A percentile compares a stretch with the other conserved stretches of the same genome.
phyloP scores from a whole-genome alignment of 1,139 yeast species.

The Hyphopichia wangnamkhiaoensis region DNA sequence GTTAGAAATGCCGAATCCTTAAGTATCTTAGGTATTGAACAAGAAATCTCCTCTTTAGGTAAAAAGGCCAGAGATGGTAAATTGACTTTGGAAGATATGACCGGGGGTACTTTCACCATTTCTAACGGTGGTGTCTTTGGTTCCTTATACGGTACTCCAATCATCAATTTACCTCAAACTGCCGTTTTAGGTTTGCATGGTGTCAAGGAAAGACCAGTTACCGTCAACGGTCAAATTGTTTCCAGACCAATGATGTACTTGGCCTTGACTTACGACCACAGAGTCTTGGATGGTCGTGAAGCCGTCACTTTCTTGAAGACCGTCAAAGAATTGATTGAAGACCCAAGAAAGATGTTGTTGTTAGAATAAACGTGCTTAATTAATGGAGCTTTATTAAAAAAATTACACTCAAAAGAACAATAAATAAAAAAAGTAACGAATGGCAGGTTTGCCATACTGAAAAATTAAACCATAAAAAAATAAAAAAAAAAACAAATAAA shows the following conservation, averaged over 20 bases:
- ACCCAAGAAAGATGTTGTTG: conserved; percentile 97
- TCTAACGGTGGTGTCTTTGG: conserved; percentile 99
- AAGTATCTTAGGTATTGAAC: conserved; percentile 85
- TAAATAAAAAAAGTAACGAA: too few species aligned
- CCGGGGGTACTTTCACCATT: conserved; percentile 99
- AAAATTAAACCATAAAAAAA: too few species aligned
- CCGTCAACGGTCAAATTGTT: conserved; percentile 93
- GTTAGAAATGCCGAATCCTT: conserved; percentile 96
- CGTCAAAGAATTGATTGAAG: conserved; percentile 95
- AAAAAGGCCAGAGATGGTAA: conserved; percentile 96
- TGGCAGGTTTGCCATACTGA: too few species aligned
- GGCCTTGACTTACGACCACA: conserved; percentile 97
- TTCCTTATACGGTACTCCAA: conserved; percentile 96
- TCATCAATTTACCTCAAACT: conserved; percentile 96
- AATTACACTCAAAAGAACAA: too few species aligned
- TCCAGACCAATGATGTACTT: conserved; percentile 99
- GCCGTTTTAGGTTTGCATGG: conserved; percentile 98
- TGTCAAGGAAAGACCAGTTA: conserved; percentile 96
- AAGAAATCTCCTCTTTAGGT: conserved; percentile 81
- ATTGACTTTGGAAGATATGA: conserved; percentile 96
- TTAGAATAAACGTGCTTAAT: conserved; percentile 39
- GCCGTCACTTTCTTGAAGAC: conserved; percentile 97
- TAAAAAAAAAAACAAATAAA: too few species aligned
- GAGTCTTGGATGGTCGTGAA: conserved; percentile 98
- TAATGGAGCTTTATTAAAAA: too few species aligned